phyloP scores from a whole-genome alignment of 2,329 filamentous ascomycete species.

The Phialophora verrucosa region DNA sequence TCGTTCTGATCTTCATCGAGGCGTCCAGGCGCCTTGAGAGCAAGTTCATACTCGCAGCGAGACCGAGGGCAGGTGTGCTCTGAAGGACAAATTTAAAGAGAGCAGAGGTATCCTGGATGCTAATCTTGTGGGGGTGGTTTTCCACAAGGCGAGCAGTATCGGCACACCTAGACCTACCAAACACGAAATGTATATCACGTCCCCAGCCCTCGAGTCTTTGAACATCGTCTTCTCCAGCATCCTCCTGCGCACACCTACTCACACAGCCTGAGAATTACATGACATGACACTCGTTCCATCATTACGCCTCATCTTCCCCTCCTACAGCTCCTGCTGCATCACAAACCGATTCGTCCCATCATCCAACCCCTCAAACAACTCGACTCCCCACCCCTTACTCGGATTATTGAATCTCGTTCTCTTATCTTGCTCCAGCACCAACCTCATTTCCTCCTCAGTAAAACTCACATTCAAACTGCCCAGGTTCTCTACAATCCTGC shows the following conservation, averaged over 20 bases:
- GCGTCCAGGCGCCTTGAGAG: not conserved
- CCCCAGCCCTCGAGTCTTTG: not conserved
- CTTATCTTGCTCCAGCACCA: constrained; percentile 44
- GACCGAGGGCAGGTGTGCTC: not conserved
- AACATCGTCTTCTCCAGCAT: not conserved
- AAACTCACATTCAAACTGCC: constrained; percentile 38
- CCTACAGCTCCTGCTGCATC: constrained; percentile 6
- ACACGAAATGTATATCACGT: constrained; percentile 9
- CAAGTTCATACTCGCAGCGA: not conserved
- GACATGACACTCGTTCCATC: not conserved
- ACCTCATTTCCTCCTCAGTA: constrained; percentile 34
- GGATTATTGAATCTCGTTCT: constrained; percentile 51
- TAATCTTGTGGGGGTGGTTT: not conserved
- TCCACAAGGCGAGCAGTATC: not conserved
- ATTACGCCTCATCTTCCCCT: not conserved
- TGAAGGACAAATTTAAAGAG: not conserved
- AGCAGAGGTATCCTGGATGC: not conserved
- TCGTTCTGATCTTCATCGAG: not conserved
- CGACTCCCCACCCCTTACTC: constrained; percentile 49
- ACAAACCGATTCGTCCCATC: constrained; percentile 33
- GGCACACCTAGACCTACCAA: not conserved
- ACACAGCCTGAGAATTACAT: not conserved
- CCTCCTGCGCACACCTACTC: not conserved
- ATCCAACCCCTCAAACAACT: constrained; percentile 53
- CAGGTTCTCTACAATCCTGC: constrained; percentile 55